Conservation (phyloP, 805 yeast genomes). For the Nakazawaea populi region DNA sequence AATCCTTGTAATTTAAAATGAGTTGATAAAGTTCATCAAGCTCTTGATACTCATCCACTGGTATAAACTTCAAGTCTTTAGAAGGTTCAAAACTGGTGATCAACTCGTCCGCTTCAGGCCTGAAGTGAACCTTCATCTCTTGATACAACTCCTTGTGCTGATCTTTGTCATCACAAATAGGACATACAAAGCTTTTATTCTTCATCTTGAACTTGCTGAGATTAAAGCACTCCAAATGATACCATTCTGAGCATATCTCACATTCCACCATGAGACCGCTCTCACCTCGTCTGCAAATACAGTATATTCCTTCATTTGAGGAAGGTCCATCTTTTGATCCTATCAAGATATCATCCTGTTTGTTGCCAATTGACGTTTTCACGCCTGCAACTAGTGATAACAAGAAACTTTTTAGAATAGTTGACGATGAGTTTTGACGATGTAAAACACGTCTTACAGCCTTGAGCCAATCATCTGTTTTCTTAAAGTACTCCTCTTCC, state of each 20-base stretch:
- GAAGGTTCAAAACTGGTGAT: neutral
- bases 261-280: slow-evolving; percentile 64
- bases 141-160: slow-evolving; percentile 12
- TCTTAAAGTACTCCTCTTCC: slow-evolving; percentile 13
- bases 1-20: neutral
- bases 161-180: slow-evolving; percentile 40
- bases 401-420: slow-evolving; percentile 22
- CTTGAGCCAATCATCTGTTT: slow-evolving; percentile 32
- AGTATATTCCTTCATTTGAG: slow-evolving; percentile 27
- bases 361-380: slow-evolving; percentile 14
- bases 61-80: neutral
- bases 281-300: slow-evolving; percentile 59
- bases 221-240: slow-evolving; percentile 54
- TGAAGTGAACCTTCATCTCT: slow-evolving; percentile 7
- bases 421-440: slow-evolving; percentile 25
- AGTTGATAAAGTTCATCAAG: neutral
- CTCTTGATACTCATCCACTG: slow-evolving; percentile 4
- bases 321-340: slow-evolving; percentile 16
- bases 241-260: slow-evolving; percentile 69
- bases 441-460: slow-evolving; percentile 27
- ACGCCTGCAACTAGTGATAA: slow-evolving; percentile 17
- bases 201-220: slow-evolving; percentile 18
- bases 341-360: slow-evolving; percentile 13
- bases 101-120: neutral
- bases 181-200: slow-evolving; percentile 41